Conservation (phyloP, 805 yeast genomes). For the Metschnikowia drakensbergensis region DNA sequence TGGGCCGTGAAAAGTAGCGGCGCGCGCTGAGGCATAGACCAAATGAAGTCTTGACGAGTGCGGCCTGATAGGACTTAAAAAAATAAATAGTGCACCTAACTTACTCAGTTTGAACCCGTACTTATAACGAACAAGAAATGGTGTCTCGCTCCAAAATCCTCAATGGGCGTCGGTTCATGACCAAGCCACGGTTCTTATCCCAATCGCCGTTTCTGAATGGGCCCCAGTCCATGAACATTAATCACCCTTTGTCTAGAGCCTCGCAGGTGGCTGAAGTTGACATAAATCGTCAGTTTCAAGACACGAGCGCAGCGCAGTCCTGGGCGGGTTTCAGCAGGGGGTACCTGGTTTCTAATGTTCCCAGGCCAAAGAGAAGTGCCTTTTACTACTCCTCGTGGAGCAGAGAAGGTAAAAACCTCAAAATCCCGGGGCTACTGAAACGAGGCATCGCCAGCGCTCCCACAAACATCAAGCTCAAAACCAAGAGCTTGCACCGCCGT, state of each 20-base stretch:
- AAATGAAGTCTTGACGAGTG: not conserved
- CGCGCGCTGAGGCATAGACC: constrained; percentile 2
- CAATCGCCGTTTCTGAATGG: constrained; percentile 29
- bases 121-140: constrained; percentile 6
- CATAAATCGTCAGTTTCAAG: constrained; percentile 16
- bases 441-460: constrained; percentile 37
- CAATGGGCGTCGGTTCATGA: constrained; percentile 14
- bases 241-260: constrained; percentile 43
- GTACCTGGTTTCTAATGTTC: constrained; percentile 45
- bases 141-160: constrained; percentile 17
- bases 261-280: constrained; percentile 33
- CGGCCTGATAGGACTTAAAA: not conserved
- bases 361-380: constrained; percentile 53
- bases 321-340: constrained; percentile 32
- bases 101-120: not conserved
- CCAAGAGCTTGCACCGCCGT: constrained; percentile 35
- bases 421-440: constrained; percentile 22
- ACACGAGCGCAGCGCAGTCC: constrained; percentile 13
- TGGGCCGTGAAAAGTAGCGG: not conserved
- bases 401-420: constrained; percentile 14
- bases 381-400: constrained; percentile 49
- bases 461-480: constrained; percentile 32
- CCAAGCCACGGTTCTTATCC: constrained; percentile 13
- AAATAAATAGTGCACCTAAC: not conserved
- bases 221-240: constrained; percentile 37